Conservation (phyloP, 179 eudicot species). For the Beta corolliflora region DNA sequence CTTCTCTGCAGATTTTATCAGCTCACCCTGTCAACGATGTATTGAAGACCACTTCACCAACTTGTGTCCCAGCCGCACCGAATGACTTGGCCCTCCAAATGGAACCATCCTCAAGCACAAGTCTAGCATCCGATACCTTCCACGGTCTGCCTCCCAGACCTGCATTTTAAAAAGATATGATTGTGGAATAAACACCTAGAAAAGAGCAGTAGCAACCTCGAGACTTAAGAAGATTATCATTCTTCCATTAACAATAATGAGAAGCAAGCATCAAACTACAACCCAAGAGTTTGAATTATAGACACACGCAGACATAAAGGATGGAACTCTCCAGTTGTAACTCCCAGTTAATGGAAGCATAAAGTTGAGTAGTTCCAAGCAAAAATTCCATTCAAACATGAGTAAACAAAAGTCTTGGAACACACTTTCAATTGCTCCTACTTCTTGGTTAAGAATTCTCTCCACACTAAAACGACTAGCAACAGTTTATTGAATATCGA, state of each 20-base stretch:
- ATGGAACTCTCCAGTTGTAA: too few species aligned
- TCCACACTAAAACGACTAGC: too few species aligned
- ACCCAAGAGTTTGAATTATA: background rate
- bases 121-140: conserved; percentile 93
- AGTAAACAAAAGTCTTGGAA: too few species aligned
- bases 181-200: background rate
- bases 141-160: conserved; percentile 72
- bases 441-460: too few species aligned
- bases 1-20: background rate
- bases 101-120: conserved; percentile 96
- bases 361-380: too few species aligned
- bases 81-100: conserved; percentile 94
- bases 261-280: background rate
- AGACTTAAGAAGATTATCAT: background rate
- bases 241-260: background rate
- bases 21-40: conserved; percentile 90
- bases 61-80: conserved; percentile 97
- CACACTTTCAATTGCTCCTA: too few species aligned
- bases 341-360: too few species aligned
- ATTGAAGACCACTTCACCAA: conserved; percentile 98
- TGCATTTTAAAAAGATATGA: conserved; percentile 10
- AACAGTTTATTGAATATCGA: too few species aligned
- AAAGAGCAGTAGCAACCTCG: background rate
- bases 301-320: too few species aligned
- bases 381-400: too few species aligned